These are phyloP conservation scores for Heritiera fomes DNA, from an alignment of 345 rosid genomes.

Conservation along the genomic window DNA sequence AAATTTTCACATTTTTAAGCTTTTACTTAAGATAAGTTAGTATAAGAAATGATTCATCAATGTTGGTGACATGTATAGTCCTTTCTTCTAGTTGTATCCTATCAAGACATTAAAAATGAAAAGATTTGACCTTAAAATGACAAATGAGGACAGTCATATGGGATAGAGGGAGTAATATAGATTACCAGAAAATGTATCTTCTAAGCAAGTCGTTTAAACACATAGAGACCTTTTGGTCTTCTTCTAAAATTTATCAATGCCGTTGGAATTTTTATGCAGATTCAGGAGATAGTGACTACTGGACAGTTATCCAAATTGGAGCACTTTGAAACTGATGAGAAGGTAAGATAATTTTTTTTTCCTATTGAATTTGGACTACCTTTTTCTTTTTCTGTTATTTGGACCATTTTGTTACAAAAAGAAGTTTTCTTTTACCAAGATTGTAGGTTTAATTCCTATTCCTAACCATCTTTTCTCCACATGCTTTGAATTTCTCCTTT, in stretches of 20 bases:
- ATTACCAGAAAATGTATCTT: neutral
- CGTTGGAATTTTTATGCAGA: slow-evolving; percentile 48
- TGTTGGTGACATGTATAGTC: neutral
- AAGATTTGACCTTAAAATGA: neutral
- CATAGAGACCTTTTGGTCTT: neutral
- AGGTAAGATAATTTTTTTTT: slow-evolving; percentile 46
- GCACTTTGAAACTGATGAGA: slow-evolving; percentile 92
- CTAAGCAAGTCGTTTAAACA: neutral
- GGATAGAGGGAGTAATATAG: neutral
- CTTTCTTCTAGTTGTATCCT: neutral
- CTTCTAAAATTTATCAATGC: slow-evolving; percentile 4
- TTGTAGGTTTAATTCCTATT: neutral
- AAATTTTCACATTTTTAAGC: neutral
- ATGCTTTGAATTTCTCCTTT: neutral
- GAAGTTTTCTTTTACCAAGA: neutral
- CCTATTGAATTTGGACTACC: neutral
- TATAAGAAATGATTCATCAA: neutral
- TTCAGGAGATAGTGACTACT: slow-evolving; percentile 87
- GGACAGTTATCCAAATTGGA: slow-evolving; percentile 90
- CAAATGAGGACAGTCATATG: neutral
- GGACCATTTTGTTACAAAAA: neutral
- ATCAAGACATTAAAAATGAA: neutral
- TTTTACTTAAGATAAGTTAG: neutral
- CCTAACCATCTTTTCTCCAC: neutral
- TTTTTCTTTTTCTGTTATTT: slow-evolving; percentile 6